These are phyloP conservation scores for Blastocystis sp. DNA, from an alignment of 352 stramenopile species.

Conservation along the genomic window DNA sequence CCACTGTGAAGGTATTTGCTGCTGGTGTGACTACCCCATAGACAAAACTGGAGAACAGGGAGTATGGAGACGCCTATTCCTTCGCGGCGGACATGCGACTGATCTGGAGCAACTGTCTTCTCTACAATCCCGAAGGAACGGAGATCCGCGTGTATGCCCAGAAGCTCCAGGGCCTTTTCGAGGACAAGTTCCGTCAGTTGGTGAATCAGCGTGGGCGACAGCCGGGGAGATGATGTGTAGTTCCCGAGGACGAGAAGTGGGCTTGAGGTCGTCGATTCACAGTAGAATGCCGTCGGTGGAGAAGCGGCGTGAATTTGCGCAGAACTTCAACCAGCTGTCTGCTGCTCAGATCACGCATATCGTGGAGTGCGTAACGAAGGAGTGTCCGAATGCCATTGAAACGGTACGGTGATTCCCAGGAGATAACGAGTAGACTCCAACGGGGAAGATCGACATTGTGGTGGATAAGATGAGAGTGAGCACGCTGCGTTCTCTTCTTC, in stretches of 20 bases:
- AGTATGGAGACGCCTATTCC: constrained; percentile 51
- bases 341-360: no score
- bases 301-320: no score
- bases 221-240: neutral
- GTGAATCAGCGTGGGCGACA: constrained; percentile 14
- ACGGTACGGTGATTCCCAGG: no score
- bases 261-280: no score
- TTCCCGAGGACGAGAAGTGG: constrained; percentile 38
- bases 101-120: constrained; percentile 59
- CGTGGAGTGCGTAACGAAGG: no score
- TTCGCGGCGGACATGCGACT: constrained; percentile 56
- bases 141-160: constrained; percentile 15
- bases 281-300: no score
- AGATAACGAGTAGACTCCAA: no score
- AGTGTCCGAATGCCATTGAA: no score
- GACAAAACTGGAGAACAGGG: constrained; percentile 40
- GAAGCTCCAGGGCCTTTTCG: constrained; percentile 26
- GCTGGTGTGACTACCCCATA: neutral
- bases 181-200: constrained; percentile 21
- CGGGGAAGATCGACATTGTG: neutral
- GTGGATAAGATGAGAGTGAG: neutral
- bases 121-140: constrained; percentile 54
- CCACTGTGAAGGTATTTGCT: constrained; percentile 47
- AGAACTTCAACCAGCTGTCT: no score
- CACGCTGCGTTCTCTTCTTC: neutral